Conservation (phyloP, 192 early-diverging fungal genomes). For the Linnemannia hyalina region DNA sequence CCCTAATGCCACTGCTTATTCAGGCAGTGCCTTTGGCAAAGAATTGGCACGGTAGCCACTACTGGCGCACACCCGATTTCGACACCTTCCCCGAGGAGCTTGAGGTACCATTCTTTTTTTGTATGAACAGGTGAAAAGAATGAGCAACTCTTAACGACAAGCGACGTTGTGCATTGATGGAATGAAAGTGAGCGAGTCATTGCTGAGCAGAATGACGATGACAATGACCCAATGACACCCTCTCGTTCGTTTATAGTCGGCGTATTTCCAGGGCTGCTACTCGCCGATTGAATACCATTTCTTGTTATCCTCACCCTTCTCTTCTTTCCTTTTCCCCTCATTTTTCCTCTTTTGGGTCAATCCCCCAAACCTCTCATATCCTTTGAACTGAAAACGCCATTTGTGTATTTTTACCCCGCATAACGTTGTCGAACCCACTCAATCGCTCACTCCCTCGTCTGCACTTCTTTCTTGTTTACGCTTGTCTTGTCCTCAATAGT, state of each 20-base stretch:
- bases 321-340: neutral
- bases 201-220: too few species aligned
- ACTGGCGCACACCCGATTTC: conserved; percentile 18
- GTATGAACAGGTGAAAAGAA: neutral
- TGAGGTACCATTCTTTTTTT: conserved; percentile 8
- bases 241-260: too few species aligned
- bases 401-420: neutral
- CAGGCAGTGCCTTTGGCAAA: conserved; percentile 34
- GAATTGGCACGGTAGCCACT: conserved; percentile 14
- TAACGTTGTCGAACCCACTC: neutral
- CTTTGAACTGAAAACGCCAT: neutral
- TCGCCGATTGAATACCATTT: neutral
- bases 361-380: neutral
- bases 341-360: neutral
- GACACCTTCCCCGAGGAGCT: conserved; percentile 36
- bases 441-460: neutral
- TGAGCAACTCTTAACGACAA: neutral
- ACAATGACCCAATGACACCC: too few species aligned
- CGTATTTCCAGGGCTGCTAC: too few species aligned
- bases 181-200: neutral
- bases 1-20: conserved; percentile 26
- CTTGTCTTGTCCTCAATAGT: conserved; percentile 12
- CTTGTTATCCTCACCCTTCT: neutral
- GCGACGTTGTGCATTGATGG: neutral
- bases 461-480: neutral